Conservation (phyloP, 148 eudicot genomes). For the Camellia lanceoleosa region DNA sequence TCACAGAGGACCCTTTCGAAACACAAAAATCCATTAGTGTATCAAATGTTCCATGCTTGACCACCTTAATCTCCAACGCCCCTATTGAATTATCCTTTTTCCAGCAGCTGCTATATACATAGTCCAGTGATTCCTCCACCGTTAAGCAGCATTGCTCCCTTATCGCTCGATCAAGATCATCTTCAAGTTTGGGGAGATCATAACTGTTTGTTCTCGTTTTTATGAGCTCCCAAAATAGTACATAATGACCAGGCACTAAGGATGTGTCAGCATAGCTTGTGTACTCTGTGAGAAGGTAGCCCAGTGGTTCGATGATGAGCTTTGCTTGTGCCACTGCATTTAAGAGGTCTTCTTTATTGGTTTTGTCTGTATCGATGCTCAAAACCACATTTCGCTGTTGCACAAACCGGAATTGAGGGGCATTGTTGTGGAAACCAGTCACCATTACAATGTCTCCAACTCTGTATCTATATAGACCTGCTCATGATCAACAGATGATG, state of each 20-base stretch:
- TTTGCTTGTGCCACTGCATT: slow-evolving; percentile 19
- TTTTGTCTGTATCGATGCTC: slow-evolving; percentile 10
- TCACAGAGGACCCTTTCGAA: neutral
- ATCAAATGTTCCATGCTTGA: slow-evolving; percentile 22
- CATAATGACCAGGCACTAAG: slow-evolving; percentile 22
- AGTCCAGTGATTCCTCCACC: slow-evolving; percentile 22
- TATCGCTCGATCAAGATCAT: neutral
- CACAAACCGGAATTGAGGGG: slow-evolving; percentile 7
- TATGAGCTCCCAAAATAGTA: slow-evolving; percentile 23
- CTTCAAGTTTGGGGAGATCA: neutral
- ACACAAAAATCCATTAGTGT: slow-evolving; percentile 22
- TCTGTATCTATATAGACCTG: slow-evolving; percentile 29
- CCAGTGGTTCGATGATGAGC: slow-evolving; percentile 6
- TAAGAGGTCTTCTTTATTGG: slow-evolving; percentile 23
- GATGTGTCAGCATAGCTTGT: slow-evolving; percentile 28
- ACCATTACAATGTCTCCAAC: slow-evolving; percentile 31
- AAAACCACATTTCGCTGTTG: slow-evolving; percentile 4
- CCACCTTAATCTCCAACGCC: slow-evolving; percentile 25
- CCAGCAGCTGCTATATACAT: slow-evolving; percentile 20
- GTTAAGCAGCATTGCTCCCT: slow-evolving; percentile 25
- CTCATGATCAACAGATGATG: neutral
- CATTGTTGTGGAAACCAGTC: slow-evolving; percentile 19
- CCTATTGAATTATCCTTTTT: slow-evolving; percentile 17
- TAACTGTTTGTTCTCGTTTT: neutral
- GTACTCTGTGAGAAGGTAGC: slow-evolving; percentile 20